Base-by-base conservation (phyloP, 208 protist species). In the Zelonia costaricensis region DNA sequence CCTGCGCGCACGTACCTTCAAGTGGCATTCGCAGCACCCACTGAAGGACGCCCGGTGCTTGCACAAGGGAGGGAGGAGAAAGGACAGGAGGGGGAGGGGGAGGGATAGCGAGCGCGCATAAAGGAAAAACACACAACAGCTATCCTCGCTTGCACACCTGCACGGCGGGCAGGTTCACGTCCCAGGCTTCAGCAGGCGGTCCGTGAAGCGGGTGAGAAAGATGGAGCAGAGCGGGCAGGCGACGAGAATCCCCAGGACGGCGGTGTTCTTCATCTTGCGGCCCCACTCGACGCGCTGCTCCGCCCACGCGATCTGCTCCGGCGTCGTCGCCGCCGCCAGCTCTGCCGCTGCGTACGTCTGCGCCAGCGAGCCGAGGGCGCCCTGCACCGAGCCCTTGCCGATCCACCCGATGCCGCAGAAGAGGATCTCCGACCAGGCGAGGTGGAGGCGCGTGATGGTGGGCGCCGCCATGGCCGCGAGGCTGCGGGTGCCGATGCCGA, bases 161-260 rank as follows among this genome's bases (percentile, higher is more conserved):
- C 54, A 23, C n/a, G n/a, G n/a, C n/a, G n/a, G n/a, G n/a, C n/a
- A n/a, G 4, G 7, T 38, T 64, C 45, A 77, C 9, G 69, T 82
- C 18, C 58, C 62, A 4, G 58, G 75, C 33, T 44, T 70, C 13
- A 86, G 68, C 30, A 86, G 61, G 12, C 74, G 81, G 15, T 55
- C 59, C 0, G 72, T 72, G 25, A 82, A 67, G 31, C 61, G 55
- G 1, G 54, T 57, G 12, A 82, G 62, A 20, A 86, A 76, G 52
- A 80, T 86, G 23, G 80, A 82, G 49, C 80, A 86, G 10, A 86
- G 27, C n/a, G 76, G 72, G 33, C 72, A 86, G 10, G 80, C 76
- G 4, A 86, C 62, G n/a, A 86, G 62, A 27, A 82, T 69, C 18
- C 67, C 65, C 12, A 86, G 45, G 7, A 86, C 60, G 27, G 80